These are phyloP conservation scores for Scalesia atractyloides DNA, from an alignment of 129 eudicot genomes.

Conservation along the genomic window DNA sequence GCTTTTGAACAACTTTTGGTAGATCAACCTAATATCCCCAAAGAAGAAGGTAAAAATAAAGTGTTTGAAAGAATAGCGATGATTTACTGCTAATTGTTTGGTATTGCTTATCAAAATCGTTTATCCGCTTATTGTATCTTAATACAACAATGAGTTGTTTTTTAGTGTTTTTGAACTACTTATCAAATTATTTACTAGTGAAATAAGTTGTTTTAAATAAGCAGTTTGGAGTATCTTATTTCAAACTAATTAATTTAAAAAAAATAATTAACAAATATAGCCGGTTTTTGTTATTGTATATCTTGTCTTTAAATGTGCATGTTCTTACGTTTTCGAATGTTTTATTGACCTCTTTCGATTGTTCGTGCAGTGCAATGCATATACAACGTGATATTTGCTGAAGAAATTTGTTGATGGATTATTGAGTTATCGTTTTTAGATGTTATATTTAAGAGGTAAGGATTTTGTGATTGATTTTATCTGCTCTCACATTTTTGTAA, in stretches of 20 bases:
- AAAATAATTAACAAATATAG: background rate
- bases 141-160: background rate
- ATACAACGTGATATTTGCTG: conserved; percentile 74
- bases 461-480: background rate
- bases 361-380: conserved; percentile 72
- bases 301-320: too few species aligned
- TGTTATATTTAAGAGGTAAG: background rate
- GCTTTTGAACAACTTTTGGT: conserved; percentile 69
- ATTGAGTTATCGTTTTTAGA: background rate
- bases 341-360: conserved; percentile 9
- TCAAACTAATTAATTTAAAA: background rate
- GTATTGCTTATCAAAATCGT: background rate
- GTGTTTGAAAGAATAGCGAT: background rate
- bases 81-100: background rate
- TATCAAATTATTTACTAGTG: background rate
- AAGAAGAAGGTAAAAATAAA: conserved; percentile 60
- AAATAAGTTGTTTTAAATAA: conserved; percentile 2
- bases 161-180: background rate
- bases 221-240: background rate
- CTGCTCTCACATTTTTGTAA: too few species aligned
- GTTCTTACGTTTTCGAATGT: background rate
- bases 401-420: conserved; percentile 60
- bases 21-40: conserved; percentile 89
- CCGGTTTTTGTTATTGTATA: background rate
- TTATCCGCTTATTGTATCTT: too few species aligned